phyloP scores from a whole-genome alignment of 768 basidiomycete genomes.

The Rhizopogon vesiculosus region DNA sequence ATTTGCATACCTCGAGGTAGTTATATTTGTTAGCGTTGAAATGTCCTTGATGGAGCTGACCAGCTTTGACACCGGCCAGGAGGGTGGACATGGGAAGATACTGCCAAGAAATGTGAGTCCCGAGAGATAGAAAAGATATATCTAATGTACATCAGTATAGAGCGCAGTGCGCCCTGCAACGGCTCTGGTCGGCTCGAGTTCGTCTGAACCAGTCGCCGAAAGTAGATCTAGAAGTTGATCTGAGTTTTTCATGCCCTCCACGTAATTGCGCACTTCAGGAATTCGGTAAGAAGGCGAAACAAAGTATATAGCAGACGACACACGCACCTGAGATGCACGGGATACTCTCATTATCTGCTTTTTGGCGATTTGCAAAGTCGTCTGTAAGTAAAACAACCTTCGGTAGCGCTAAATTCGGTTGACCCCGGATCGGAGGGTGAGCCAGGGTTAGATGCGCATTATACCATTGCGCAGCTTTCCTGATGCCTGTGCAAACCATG shows the following conservation, averaged over 20 bases:
- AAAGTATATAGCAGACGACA: neutral
- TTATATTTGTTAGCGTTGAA: conserved; percentile 96
- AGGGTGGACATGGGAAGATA: conserved; percentile 73
- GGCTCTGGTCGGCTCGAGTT: conserved; percentile 59
- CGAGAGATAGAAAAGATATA: neutral
- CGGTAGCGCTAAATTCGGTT: conserved; percentile 40
- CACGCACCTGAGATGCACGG: conserved; percentile 55
- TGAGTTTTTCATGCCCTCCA: conserved; percentile 66
- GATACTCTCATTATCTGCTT: conserved; percentile 65
- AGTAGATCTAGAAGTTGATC: conserved; percentile 77
- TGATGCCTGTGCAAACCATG: conserved; percentile 59
- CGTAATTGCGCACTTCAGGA: conserved; percentile 66
- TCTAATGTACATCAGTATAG: conserved; percentile 64
- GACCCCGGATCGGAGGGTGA: conserved; percentile 48
- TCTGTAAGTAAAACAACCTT: conserved; percentile 82
- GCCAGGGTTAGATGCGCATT: conserved; percentile 59
- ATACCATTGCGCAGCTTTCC: conserved; percentile 88
- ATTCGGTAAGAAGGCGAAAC: neutral
- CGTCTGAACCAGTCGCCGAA: conserved; percentile 59
- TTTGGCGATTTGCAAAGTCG: conserved; percentile 78
- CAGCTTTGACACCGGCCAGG: conserved; percentile 79
- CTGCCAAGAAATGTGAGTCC: conserved; percentile 32
- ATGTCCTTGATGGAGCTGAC: conserved; percentile 84
- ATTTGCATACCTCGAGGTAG: conserved; percentile 72
- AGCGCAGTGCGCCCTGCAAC: conserved; percentile 49